A percentile compares a stretch with the other conserved stretches of the same genome.
Conservation (phyloP, 2,329 filamentous ascomycete genomes). For the Aspergillus sp. region DNA sequence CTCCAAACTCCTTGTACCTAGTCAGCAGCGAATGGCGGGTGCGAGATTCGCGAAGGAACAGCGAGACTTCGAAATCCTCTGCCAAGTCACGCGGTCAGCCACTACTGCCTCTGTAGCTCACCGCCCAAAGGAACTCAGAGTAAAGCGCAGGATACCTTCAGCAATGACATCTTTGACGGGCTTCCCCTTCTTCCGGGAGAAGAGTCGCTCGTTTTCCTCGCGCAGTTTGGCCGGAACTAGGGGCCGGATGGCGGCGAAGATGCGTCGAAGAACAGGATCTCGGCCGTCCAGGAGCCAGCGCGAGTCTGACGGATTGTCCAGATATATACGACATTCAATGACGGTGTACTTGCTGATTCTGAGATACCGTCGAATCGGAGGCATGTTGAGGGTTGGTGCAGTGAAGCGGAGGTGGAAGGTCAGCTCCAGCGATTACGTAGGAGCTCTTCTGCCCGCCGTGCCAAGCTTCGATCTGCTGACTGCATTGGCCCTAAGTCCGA, state of each 20-base stretch:
- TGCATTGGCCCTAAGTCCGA: no score
- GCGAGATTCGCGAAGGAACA: conserved; percentile 85
- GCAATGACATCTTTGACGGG: conserved; percentile 83
- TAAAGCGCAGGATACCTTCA: conserved; percentile 58
- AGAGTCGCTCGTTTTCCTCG: conserved; percentile 69
- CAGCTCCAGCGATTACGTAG: no score
- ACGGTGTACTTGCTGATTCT: conserved; percentile 91
- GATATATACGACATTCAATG: conserved; percentile 93
- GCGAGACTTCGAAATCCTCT: conserved; percentile 95
- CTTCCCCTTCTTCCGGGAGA: conserved; percentile 71
- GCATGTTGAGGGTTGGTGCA: conserved; percentile 57
- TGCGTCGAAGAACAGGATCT: conserved; percentile 72
- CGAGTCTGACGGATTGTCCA: conserved; percentile 82
- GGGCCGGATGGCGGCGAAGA: conserved; percentile 82
- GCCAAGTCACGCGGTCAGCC: conserved; percentile 9
- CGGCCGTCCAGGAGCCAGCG: conserved; percentile 80
- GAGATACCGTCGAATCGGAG: conserved; percentile 83
- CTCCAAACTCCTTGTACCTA: conserved; percentile 76
- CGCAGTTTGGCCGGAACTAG: conserved; percentile 86
- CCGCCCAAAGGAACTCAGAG: background rate
- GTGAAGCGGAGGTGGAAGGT: no score
- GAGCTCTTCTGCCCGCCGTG: no score
- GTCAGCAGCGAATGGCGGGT: conserved; percentile 83
- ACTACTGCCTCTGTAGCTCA: background rate
- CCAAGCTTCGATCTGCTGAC: no score